Base-by-base conservation (phyloP, 202 grass and related monocot genomes). In the Dendrocalamus latiflorus region DNA sequence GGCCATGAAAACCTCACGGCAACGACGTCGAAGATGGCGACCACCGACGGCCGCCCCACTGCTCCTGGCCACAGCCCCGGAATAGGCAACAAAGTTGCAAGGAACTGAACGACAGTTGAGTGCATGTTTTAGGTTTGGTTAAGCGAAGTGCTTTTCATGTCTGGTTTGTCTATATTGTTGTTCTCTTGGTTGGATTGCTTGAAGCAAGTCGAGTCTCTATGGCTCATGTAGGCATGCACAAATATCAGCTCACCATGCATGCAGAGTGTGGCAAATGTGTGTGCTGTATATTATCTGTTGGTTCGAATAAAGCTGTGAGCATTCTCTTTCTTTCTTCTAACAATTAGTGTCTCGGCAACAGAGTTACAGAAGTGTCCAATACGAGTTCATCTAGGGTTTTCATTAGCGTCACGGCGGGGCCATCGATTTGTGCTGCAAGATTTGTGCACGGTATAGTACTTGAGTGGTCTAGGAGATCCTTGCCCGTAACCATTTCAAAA, bases 11-110 rank as follows among this genome's bases (percentile, higher is more conserved):
- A 12, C 34, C 53, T n/a, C 62, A 17, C 66, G 37, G 14, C 30
- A 15, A 12, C 37, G 22, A 20, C n/a, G 9, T 37, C 26, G 44
- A 76, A 54, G 76, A 76, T 86, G 72, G 71, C 83, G 20, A 74
- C 55, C 54, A 65, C 71, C 26, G 79, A 86, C 65, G 86, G 86
- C 25, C 77, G 88, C 13, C 62, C 88, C 1, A 94, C 90, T 10
- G 8, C 54, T 1, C 92, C 94, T 1, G 94, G 94, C 0, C 92
- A 86, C 57, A 93, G 92, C 58, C 91, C 94, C 0, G 90, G 91
- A 2, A 89, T 94, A 6, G 91, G 94, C 11, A 88, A 97, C 85
- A 88, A 80, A 71, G 80, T 63, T 2, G 64, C 55, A 9, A 62
- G 77, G 33, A 85, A 24, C 11, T 57, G 21, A 57, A 92, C 81